A percentile compares a stretch with the other conserved stretches of the same genome.
phyloP scores from a whole-genome alignment of 441 rosid species.

The Adansonia gregorii region DNA sequence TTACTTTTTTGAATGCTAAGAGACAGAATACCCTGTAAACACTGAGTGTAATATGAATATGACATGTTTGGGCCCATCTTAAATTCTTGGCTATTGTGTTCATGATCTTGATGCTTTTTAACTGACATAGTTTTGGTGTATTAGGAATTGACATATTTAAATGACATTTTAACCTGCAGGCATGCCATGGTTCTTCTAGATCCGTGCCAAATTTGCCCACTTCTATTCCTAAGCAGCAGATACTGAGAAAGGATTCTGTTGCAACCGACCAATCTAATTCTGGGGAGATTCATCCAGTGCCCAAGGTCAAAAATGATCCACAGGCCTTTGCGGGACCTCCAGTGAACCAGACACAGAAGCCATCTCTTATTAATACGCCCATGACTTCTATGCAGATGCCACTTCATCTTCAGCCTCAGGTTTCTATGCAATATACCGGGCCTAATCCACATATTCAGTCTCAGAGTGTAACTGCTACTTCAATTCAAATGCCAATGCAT shows the following conservation, averaged over 20 bases:
- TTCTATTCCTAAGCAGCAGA: constrained; percentile 61
- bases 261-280: constrained; percentile 48
- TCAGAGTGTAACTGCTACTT: constrained; percentile 56
- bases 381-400: constrained; percentile 73
- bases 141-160: constrained; percentile 21
- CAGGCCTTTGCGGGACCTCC: constrained; percentile 53
- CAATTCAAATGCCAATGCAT: constrained; percentile 76
- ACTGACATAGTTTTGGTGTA: constrained; percentile 14
- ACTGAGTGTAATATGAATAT: constrained; percentile 3
- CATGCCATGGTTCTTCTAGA: constrained; percentile 58
- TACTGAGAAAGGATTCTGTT: constrained; percentile 54
- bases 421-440: constrained; percentile 69
- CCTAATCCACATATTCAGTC: constrained; percentile 77
- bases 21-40: not conserved
- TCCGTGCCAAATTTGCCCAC: constrained; percentile 61
- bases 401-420: constrained; percentile 69
- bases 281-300: constrained; percentile 51
- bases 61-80: constrained; percentile 14
- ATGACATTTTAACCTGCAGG: constrained; percentile 51
- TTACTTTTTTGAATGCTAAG: constrained; percentile 9
- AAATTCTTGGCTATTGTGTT: constrained; percentile 13
- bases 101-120: constrained; percentile 6
- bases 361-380: constrained; percentile 54
- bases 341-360: constrained; percentile 62
- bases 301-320: constrained; percentile 60